Base-by-base conservation (phyloP, 148 eudicot species). In the Persicaria maculosa region DNA sequence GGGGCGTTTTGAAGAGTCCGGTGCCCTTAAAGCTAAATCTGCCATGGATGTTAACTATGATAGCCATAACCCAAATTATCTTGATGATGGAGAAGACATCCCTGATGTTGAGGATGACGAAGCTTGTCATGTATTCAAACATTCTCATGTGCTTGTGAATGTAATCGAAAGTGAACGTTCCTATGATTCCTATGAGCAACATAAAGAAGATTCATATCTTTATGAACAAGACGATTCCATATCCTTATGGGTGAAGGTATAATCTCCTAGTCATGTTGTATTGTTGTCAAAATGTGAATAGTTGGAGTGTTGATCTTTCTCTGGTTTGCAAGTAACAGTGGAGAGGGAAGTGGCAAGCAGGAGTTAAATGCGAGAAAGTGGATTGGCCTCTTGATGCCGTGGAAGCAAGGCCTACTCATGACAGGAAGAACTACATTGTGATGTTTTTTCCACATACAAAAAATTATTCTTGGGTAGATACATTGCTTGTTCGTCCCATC, bases 341-440 rank as follows among this genome's bases (percentile, higher is more conserved):
- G 97, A 85, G 95, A 80, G 99, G 97, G 72, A 84, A 82, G 91
- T 96, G 99, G 99, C 99, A 89, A 84, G 87, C 97, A 64, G 99
- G 97, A 76, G 89, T 96, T 61, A 89, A 85, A 77, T 96, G 99
- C 74, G 91, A 86, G 72, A 86, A 91, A 84, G 89, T 84, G 77
- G 99, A 96, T 72, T 96, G 99, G 97, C 99, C 99, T 58, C 81
- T 92, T 76, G 81, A 92, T 58, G 85, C 91, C 48, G 78, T 90
- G 74, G 90, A 85, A 87, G 97, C 93, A 59, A 96, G 87, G 86
- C 99, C 99, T 53, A 92, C 91, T 69, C 93, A 89, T 78, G 97
- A 80, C 78, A 82, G 92, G 82, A 96, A 96, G 86, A 88, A 84
- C 61, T 96, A 96, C 79, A 80, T 96, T 74, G 91, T 96, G 73